Base-by-base conservation (phyloP, 495 filamentous ascomycete species). In the Durotheca rogersii region DNA sequence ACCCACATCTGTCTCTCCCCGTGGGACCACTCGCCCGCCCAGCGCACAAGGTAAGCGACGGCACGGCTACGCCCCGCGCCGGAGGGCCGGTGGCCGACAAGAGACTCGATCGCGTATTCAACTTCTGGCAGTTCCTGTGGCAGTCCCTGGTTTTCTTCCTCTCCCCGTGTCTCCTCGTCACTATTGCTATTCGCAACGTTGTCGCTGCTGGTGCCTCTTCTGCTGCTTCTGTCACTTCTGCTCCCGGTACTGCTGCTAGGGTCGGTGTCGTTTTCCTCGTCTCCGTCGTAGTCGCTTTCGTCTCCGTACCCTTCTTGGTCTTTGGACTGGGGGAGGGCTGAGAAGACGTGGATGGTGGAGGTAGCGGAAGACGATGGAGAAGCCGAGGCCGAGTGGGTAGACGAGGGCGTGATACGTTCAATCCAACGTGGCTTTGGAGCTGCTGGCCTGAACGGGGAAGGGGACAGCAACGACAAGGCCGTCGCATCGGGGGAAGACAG, bases 1-100 rank as follows among this genome's bases (percentile, higher is more conserved):
- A 37, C 31, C 40, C 40, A 51, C 1, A 40, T 44, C 12, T 44
- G 21, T 18, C 44, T 44, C 15, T 51, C 10, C 1, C 16, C n/a
- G 2, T 14, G 16, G 0, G 48, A 40, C 48, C 32, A 56, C 6
- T 51, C 47, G 11, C 36, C 40, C 3, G 10, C 20, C 52, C 47
- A 56, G 6, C 53, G 14, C 1, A 50, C 41, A 9, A 30, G 37
- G 12, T 39, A 56, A 3, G 7, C n/a, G 10, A 0, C n/a, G 7
- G 37, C 41, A 6, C 9, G 9, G 2, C 12, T 40, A 5, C 35
- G 40, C 6, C 41, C 1, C 2, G 7, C 46, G 0, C 9, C 12
- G 10, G 1, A 35, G 1, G 47, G 47, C 3, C 20, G 10, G 14
- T 56, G 53, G 18, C 23, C 35, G 3, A 51, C 5, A 11, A 56